Percentiles rank a stretch among this genome's conserved stretches.
phyloP scores from a whole-genome alignment of 129 eudicot genomes.

The Lonicera japonica region DNA sequence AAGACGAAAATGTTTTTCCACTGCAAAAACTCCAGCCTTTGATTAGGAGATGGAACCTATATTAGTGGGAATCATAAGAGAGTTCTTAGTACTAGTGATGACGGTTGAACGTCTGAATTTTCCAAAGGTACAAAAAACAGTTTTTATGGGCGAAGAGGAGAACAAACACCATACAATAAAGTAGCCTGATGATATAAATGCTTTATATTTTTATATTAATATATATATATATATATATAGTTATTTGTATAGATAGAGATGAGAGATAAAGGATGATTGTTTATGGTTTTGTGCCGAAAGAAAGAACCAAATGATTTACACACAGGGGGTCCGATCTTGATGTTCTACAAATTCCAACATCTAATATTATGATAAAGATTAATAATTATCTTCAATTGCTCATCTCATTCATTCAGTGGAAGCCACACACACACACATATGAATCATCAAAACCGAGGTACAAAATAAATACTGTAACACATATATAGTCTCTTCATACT shows the following conservation, averaged over 20 bases:
- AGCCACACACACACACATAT: too few species aligned
- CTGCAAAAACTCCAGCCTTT: conserved; percentile 13
- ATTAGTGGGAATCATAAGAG: too few species aligned
- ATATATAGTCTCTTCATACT: too few species aligned
- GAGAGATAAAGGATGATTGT: conserved; percentile 19
- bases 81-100: conserved; percentile 20
- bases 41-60: too few species aligned
- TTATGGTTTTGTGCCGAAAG: conserved; percentile 32
- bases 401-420: too few species aligned
- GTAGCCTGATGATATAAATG: conserved; percentile 39
- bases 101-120: conserved; percentile 35
- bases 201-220: conserved; percentile 16
- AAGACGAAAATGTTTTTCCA: background rate
- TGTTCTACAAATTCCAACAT: too few species aligned
- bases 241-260: background rate
- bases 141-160: conserved; percentile 25
- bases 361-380: too few species aligned
- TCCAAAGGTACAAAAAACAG: conserved; percentile 29
- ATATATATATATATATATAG: background rate
- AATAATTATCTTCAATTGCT: too few species aligned
- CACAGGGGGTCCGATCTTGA: conserved; percentile 26
- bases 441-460: too few species aligned
- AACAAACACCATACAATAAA: conserved; percentile 21
- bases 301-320: conserved; percentile 30
- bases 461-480: too few species aligned